Percentiles rank a stretch among this genome's conserved stretches.
Evolutionary conservation across 2,329 filamentous ascomycete genomes (phyloP).

Genomic region (Penicillium sp.): DNA sequence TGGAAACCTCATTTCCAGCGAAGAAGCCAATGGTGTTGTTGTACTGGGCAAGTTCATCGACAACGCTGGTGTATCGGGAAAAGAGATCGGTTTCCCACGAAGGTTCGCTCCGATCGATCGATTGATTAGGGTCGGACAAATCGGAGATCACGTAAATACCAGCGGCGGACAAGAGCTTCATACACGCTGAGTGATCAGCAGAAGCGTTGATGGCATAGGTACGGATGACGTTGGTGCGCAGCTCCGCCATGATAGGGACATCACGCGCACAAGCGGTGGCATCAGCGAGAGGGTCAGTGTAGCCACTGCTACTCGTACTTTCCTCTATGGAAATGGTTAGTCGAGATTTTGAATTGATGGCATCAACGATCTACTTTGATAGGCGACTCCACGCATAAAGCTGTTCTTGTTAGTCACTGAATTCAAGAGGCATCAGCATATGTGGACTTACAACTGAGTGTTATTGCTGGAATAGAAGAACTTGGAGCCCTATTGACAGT

Average conservation of each 20-base stretch:
- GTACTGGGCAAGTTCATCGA: conserved; percentile 77
- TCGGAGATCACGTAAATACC: conserved; percentile 95
- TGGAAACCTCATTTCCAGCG: conserved; percentile 92
- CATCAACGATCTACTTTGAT: conserved; percentile 60
- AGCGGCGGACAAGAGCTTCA: conserved; percentile 72
- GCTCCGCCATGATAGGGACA: conserved; percentile 70
- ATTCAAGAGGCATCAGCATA: conserved; percentile 15
- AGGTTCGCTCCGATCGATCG: conserved; percentile 78
- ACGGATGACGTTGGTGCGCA: conserved; percentile 86
- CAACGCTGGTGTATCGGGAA: conserved; percentile 72
- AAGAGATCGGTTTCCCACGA: conserved; percentile 74
- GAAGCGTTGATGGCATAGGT: conserved; percentile 84
- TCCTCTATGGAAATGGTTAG: conserved; percentile 31
- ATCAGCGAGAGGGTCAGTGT: conserved; percentile 78
- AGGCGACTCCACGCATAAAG: conserved; percentile 88
- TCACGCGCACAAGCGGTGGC: conserved; percentile 71
- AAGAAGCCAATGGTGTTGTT: conserved; percentile 93
- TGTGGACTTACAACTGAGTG: conserved; percentile 62
- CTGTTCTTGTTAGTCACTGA: conserved; percentile 43
- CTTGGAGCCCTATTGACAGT: conserved; percentile 60
- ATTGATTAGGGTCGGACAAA: conserved; percentile 71
- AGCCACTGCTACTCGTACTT: conserved; percentile 55
- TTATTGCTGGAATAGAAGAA: conserved; percentile 82
- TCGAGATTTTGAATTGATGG: background rate
- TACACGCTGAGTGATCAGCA: conserved; percentile 74